Evolutionary conservation across 73 alveolate genomes (phyloP), one percentile per base, ranked within the genome.

Genomic region (Symbiodinium pilosum): DNA sequence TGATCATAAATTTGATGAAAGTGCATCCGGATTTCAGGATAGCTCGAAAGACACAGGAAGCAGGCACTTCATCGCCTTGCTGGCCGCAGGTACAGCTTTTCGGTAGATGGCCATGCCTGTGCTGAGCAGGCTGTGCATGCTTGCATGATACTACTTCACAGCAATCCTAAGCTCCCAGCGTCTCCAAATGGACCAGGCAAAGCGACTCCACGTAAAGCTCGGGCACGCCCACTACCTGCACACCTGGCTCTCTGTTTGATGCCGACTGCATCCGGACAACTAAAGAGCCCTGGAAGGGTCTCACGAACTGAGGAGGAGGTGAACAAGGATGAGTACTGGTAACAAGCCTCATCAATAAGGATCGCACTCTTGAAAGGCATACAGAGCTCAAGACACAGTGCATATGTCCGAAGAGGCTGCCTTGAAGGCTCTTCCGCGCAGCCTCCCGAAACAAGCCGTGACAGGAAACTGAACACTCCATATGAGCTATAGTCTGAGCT

Each of bases 161-260:
- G 59, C 59, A 24, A 4, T 7, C 64, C 32, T 40, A 41, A 30
- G 59, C 41, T 18, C 56, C 52, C 18, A 9, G 40, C 89, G 52
- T 30, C 42, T 34, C 41, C 41, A 91, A 56, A n/a, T 43, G 38
- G 56, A 91, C 43, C 39, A 91, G 42, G 88, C 97, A 91, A 18
- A 91, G 88, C 11, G 97, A 69, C 75, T 91, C 97, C 73, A 68
- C 54, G 41, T 91, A 91, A 81, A 91, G 84, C 47, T 91, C 97
- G 5, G 73, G 47, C 18, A 91, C 47, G 52, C 97, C 97, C 30
- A 91, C 81, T 43, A 91, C 47, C 32, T 68, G 83, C 41, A 69
- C 97, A 71, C 97, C 97, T 47, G 59, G 59, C 59, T 14, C 59
- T 47, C 59, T 47, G 59, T 47, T 14, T 47, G 59, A 14, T 14